Conservation (phyloP, 2,329 filamentous ascomycete species). For the Pseudocercospora ulei region DNA sequence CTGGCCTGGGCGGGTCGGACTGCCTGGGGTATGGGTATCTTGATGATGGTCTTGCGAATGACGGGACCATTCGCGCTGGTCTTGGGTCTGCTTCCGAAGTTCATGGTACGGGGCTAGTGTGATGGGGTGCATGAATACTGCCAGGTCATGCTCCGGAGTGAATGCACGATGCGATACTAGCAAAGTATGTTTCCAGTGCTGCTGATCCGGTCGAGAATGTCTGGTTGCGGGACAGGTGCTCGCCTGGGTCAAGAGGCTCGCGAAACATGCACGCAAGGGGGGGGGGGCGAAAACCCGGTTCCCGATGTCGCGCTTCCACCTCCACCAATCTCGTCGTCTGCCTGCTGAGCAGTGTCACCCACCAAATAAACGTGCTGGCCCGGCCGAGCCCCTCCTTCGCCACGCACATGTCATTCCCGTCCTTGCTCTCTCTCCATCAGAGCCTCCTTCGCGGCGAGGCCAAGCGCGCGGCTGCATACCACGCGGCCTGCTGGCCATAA, state of each 20-base stretch:
- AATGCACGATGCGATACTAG: conserved; percentile 2
- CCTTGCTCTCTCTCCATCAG: neutral
- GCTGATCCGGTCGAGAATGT: conserved; percentile 8
- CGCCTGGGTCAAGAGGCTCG: neutral
- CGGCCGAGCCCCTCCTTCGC: neutral
- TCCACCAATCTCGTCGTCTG: too few relatives aligned
- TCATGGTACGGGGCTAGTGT: conserved; percentile 24
- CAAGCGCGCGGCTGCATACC: too few relatives aligned
- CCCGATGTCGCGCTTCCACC: too few relatives aligned
- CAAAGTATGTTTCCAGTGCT: conserved; percentile 5
- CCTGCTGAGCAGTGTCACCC: too few relatives aligned
- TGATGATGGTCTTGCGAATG: conserved; percentile 25
- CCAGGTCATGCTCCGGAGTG: conserved; percentile 9
- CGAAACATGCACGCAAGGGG: neutral
- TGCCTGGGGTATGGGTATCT: conserved; percentile 21
- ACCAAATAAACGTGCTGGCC: too few relatives aligned
- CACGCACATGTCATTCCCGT: too few relatives aligned
- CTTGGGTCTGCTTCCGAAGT: conserved; percentile 23
- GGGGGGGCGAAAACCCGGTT: too few relatives aligned
- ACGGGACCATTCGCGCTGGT: conserved; percentile 21
- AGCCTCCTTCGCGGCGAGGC: too few relatives aligned
- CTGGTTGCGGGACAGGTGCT: neutral
- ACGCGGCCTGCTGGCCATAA: too few relatives aligned
- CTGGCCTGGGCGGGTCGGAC: conserved; percentile 14
- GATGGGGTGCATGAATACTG: conserved; percentile 5